Percentiles rank a stretch among this genome's conserved stretches.
Evolutionary conservation across 495 filamentous ascomycete genomes (phyloP).

Genomic region (Apiosordaria backusii): DNA sequence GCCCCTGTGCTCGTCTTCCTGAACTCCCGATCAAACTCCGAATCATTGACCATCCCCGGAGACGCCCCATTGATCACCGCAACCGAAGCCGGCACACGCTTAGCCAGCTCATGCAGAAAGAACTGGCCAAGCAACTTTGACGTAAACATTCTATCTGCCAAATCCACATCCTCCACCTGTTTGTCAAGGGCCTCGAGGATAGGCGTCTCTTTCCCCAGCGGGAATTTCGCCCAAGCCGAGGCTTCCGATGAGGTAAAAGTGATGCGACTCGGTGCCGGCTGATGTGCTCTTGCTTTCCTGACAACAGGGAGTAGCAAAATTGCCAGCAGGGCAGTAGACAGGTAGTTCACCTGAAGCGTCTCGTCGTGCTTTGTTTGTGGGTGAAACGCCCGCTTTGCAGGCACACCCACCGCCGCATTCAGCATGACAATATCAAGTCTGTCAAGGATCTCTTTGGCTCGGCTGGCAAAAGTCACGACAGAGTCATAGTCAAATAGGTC

Average conservation of each 20-base stretch:
- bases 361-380: slow-evolving; percentile 47
- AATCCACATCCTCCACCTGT: slow-evolving; percentile 18
- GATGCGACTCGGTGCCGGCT: not conserved
- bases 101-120: slow-evolving; percentile 30
- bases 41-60: slow-evolving; percentile 38
- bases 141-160: slow-evolving; percentile 30
- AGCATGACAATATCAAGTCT: slow-evolving; percentile 51
- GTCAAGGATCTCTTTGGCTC: slow-evolving; percentile 31
- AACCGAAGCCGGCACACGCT: slow-evolving; percentile 32
- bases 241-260: not conserved
- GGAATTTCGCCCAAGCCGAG: slow-evolving; percentile 2
- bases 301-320: slow-evolving; percentile 49
- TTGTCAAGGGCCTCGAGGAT: slow-evolving; percentile 40
- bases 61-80: slow-evolving; percentile 43
- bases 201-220: slow-evolving; percentile 9
- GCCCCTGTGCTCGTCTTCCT: slow-evolving; percentile 15
- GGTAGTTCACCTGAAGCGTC: slow-evolving; percentile 46
- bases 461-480: slow-evolving; percentile 42
- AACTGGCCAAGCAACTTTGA: slow-evolving; percentile 43
- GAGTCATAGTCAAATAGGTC: slow-evolving; percentile 49
- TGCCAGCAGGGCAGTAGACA: slow-evolving; percentile 48
- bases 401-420: slow-evolving; percentile 46
- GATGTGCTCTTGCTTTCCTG: slow-evolving; percentile 26
- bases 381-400: slow-evolving; percentile 28
- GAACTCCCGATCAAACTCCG: slow-evolving; percentile 34